A percentile compares a stretch with the other conserved stretches of the same genome.
phyloP scores from a whole-genome alignment of 345 rosid genomes.

The Moricandia moricandioides region DNA sequence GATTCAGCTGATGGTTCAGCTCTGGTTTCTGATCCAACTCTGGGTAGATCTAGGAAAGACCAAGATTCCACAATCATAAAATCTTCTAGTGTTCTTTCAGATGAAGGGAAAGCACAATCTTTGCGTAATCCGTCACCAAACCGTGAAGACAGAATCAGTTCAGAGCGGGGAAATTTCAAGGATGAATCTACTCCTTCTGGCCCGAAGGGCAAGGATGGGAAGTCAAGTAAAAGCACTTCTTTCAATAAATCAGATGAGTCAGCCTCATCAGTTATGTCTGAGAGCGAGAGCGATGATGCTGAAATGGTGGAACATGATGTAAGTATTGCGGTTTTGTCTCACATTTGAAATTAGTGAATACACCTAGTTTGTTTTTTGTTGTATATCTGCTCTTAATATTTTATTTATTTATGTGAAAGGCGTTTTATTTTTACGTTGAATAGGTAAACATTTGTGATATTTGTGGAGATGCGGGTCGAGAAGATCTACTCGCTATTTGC shows the following conservation, averaged over 20 bases:
- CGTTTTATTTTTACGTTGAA: conserved; percentile 25
- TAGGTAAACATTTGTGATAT: conserved; percentile 99
- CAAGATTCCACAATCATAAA: conserved; percentile 39
- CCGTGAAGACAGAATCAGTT: conserved; percentile 17
- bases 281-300: conserved; percentile 69
- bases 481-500: conserved; percentile 93
- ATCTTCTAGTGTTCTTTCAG: conserved; percentile 5
- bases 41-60: conserved; percentile 41
- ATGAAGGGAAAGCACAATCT: conserved; percentile 33
- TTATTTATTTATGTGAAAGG: background rate
- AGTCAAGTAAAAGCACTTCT: conserved; percentile 40
- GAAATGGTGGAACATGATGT: conserved; percentile 84
- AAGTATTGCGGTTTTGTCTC: conserved; percentile 41
- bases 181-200: conserved; percentile 35
- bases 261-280: conserved; percentile 42
- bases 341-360: background rate
- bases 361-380: background rate
- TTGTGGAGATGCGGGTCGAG: conserved; percentile 99
- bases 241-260: conserved; percentile 42
- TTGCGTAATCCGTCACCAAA: conserved; percentile 18
- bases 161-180: conserved; percentile 21
- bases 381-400: background rate
- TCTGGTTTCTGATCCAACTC: conserved; percentile 44
- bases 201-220: conserved; percentile 41
- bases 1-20: conserved; percentile 31